These are phyloP conservation scores for Suillus cothurnatus DNA, from an alignment of 768 basidiomycete genomes.

Conservation along the genomic window DNA sequence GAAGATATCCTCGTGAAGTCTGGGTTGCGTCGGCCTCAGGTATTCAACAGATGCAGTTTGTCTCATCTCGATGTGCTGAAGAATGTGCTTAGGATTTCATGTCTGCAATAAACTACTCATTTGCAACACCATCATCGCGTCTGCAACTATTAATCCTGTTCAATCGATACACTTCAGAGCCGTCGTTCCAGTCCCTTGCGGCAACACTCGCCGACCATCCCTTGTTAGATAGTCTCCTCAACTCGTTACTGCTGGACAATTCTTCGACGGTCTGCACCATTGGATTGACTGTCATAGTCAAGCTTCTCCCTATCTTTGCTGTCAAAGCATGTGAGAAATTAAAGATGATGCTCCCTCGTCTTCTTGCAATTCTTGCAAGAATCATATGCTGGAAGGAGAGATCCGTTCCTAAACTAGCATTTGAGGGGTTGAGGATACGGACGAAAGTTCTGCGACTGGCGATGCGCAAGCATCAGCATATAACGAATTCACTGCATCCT, in stretches of 20 bases:
- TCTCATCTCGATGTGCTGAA: constrained; percentile 14
- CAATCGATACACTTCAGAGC: constrained; percentile 58
- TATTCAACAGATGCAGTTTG: constrained; percentile 29
- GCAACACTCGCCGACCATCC: constrained; percentile 58
- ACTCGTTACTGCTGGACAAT: constrained; percentile 72
- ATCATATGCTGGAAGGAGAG: constrained; percentile 76
- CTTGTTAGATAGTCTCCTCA: constrained; percentile 63
- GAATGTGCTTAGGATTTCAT: constrained; percentile 60
- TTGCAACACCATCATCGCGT: constrained; percentile 58
- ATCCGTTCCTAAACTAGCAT: constrained; percentile 36
- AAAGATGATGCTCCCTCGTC: constrained; percentile 59
- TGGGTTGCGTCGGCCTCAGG: constrained; percentile 64
- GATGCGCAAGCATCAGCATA: constrained; percentile 11
- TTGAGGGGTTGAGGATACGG: constrained; percentile 34
- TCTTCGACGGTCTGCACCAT: constrained; percentile 72
- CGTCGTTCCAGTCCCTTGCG: constrained; percentile 52
- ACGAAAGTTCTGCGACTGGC: background rate
- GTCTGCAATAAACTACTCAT: constrained; percentile 65
- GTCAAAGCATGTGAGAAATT: constrained; percentile 59
- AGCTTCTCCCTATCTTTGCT: constrained; percentile 75
- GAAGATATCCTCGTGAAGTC: constrained; percentile 73
- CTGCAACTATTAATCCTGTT: constrained; percentile 72
- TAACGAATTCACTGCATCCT: constrained; percentile 37
- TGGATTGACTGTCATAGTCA: constrained; percentile 63
- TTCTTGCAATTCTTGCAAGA: constrained; percentile 69